Evolutionary conservation across 352 stramenopile species (phyloP).

Genomic region (Phytophthora foliorum): DNA sequence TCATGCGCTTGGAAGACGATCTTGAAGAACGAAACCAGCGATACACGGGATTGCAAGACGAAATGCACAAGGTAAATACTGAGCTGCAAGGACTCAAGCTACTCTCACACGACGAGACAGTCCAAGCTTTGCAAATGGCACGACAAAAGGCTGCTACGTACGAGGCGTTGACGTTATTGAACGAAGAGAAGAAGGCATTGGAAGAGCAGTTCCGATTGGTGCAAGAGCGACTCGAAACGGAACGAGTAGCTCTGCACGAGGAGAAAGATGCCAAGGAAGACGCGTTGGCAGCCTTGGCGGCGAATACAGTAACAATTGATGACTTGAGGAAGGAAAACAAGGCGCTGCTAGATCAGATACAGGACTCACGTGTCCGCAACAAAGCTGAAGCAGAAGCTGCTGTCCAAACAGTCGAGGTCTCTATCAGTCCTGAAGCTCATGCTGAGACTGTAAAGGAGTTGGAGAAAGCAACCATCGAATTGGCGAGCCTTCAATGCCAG

Average conservation of each 20-base stretch:
- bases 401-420: conserved; percentile 21
- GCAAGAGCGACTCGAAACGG: conserved; percentile 34
- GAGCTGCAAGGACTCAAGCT: conserved; percentile 52
- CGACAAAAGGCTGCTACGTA: conserved; percentile 67
- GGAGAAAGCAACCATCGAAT: conserved; percentile 17
- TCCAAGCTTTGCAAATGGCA: conserved; percentile 74
- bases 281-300: conserved; percentile 13
- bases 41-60: conserved; percentile 37
- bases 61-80: conserved; percentile 39
- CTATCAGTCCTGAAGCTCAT: conserved; percentile 19
- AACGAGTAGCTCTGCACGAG: conserved; percentile 17
- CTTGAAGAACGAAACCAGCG: conserved; percentile 34
- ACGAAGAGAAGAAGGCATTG: conserved; percentile 67
- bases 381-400: neutral
- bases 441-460: conserved; percentile 18
- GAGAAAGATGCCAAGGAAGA: conserved; percentile 32
- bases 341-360: conserved; percentile 17
- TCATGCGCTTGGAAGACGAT: conserved; percentile 48
- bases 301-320: conserved; percentile 25
- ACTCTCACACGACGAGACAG: conserved; percentile 80
- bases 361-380: neutral
- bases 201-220: conserved; percentile 43
- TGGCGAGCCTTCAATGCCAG: conserved; percentile 30
- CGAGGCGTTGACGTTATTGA: conserved; percentile 64
- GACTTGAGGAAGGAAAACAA: conserved; percentile 45